Percentiles rank a stretch among this genome's conserved stretches.
These are phyloP conservation scores for Cladophialophora bantiana DNA, from an alignment of 2,329 filamentous ascomycete genomes.

Conservation along the genomic window DNA sequence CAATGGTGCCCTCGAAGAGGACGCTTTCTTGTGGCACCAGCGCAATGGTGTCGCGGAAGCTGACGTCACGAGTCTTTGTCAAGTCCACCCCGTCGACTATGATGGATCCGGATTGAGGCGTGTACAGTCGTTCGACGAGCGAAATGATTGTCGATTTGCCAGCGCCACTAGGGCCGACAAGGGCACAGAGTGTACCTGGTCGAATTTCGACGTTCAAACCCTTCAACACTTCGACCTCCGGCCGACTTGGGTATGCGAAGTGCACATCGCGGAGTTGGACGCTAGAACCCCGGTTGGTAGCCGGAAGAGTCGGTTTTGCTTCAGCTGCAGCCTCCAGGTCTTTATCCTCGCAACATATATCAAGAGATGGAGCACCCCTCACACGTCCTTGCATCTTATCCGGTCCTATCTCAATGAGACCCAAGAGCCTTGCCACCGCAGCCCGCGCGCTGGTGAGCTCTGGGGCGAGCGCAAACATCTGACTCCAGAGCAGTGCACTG, in stretches of 20 bases:
- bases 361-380: not conserved
- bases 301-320: slow-evolving; percentile 6
- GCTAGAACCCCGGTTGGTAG: slow-evolving; percentile 8
- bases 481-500: slow-evolving; percentile 44
- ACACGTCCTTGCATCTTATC: not conserved
- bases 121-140: slow-evolving; percentile 90
- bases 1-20: slow-evolving; percentile 87
- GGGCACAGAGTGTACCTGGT: slow-evolving; percentile 58
- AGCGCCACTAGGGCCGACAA: slow-evolving; percentile 89
- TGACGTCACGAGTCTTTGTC: slow-evolving; percentile 75
- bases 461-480: slow-evolving; percentile 47
- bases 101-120: slow-evolving; percentile 78
- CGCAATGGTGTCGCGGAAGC: slow-evolving; percentile 81
- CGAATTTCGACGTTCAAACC: slow-evolving; percentile 65
- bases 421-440: slow-evolving; percentile 79
- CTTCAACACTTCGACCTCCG: slow-evolving; percentile 72
- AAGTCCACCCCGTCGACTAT: slow-evolving; percentile 85
- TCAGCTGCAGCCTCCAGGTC: slow-evolving; percentile 13
- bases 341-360: slow-evolving; percentile 62
- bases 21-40: slow-evolving; percentile 94
- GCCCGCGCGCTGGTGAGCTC: slow-evolving; percentile 85
- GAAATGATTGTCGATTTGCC: slow-evolving; percentile 94
- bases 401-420: slow-evolving; percentile 52
- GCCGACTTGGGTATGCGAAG: slow-evolving; percentile 87
- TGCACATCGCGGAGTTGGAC: slow-evolving; percentile 62